Base-by-base conservation (phyloP, 2,329 filamentous ascomycete genomes). In the Aspergillus fructus region DNA sequence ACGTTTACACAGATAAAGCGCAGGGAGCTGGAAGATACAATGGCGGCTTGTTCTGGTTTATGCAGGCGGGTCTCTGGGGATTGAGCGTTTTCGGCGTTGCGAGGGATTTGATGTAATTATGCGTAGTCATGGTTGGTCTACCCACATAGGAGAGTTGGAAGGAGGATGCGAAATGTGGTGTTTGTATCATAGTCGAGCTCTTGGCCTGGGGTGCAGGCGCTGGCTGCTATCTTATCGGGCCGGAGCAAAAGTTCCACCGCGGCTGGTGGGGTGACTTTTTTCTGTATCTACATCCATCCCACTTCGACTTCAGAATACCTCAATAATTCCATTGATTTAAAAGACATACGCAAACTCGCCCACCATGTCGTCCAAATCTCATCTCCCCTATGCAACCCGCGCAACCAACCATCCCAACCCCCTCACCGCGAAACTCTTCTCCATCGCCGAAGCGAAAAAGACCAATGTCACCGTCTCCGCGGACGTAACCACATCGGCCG, bases 381-480 rank as follows among this genome's bases (percentile, higher is more conserved):
- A 70, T 62, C 64, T 74, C 55, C 67, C 75, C 17, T 80, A 76
- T 59, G 63, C 63, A 45, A 68, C 70, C 51, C 71, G 77, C 46
- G 76, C 73, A 55, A 66, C 68, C 57, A 71, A 69, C 56, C 78
- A 80, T 62, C 68, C 74, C 40, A 79, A 79, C 62, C 70, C 72
- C 1, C 70, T 81, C 37, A 76, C 74, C 11, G 72, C 68, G 55
- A 72, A 69, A 54, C 71, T 81, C 15, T 80, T 80, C 59, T 63
- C 74, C 34, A 73, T 79, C 30, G 79, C 78, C 4, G 74, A 78
- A 55, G 67, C 68, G 53, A 81, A 81, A 64, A 72, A 78, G 62
- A 76, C 78, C 51, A 81, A 80, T 61, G 71, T 81, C 34, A 77
- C 78, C 4, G 73, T 81, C 43, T 81, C 79, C 1, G 79, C 79